phyloP scores from a whole-genome alignment of 176 grass and related monocot species.

The Themeda triandra region DNA sequence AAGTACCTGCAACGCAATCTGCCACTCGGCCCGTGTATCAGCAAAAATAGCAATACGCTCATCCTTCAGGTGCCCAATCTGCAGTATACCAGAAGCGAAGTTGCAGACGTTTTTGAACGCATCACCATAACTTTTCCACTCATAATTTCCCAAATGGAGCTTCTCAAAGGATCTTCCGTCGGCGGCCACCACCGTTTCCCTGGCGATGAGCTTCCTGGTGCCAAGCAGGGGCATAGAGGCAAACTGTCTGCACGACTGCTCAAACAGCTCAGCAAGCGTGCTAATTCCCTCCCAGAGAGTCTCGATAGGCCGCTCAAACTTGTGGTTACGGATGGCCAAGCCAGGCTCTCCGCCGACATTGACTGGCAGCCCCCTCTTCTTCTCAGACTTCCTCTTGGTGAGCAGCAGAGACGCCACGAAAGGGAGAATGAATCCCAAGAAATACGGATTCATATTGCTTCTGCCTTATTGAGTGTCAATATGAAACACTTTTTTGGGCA shows the following conservation, averaged over 20 bases:
- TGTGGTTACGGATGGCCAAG: constrained; percentile 57
- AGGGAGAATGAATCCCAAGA: constrained; percentile 57
- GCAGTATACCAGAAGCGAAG: constrained; percentile 74
- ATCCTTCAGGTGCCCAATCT: constrained; percentile 59
- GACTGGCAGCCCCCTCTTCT: constrained; percentile 64
- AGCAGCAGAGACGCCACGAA: constrained; percentile 58
- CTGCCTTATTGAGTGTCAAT: not conserved
- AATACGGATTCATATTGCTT: constrained; percentile 73
- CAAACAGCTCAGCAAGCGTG: constrained; percentile 78
- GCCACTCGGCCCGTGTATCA: constrained; percentile 91
- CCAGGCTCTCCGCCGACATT: constrained; percentile 65
- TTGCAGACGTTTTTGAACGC: constrained; percentile 72
- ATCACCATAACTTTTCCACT: constrained; percentile 74
- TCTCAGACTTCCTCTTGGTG: constrained; percentile 46
- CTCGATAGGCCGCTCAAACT: constrained; percentile 48
- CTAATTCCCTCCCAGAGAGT: constrained; percentile 77
- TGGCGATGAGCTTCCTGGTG: constrained; percentile 69
- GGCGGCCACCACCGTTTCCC: constrained; percentile 46
- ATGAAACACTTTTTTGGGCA: not conserved
- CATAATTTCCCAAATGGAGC: constrained; percentile 82
- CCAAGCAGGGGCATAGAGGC: constrained; percentile 68
- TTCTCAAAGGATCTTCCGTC: constrained; percentile 90
- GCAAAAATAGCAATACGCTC: constrained; percentile 82
- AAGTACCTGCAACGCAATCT: constrained; percentile 88
- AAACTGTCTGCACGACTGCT: constrained; percentile 70